phyloP scores from a whole-genome alignment of 495 filamentous ascomycete species.

The Staphylotrichum tortipilum region DNA sequence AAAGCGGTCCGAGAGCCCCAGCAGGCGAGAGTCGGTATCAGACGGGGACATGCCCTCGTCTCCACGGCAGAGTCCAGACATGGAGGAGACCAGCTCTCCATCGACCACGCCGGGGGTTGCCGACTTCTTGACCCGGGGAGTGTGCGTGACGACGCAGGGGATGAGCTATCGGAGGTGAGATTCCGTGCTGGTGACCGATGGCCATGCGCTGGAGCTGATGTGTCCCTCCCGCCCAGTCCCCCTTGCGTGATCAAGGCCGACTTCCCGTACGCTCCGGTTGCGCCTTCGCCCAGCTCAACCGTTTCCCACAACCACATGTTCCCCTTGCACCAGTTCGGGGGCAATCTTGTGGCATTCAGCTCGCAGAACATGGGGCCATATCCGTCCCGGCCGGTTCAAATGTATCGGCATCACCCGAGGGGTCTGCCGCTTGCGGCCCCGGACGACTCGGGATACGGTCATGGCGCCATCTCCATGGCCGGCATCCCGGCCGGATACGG shows the following conservation, averaged over 20 bases:
- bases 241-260: not conserved
- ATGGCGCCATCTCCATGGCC: not conserved
- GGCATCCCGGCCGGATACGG: not conserved
- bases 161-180: not conserved
- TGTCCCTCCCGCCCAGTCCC: not conserved
- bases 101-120: not conserved
- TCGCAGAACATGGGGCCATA: not conserved
- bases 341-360: not conserved
- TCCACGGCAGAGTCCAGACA: not conserved
- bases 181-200: not conserved
- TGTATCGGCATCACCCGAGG: not conserved
- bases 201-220: not conserved
- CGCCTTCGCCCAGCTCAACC: not conserved
- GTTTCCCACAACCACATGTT: not conserved
- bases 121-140: not conserved
- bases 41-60: constrained; percentile 3
- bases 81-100: not conserved
- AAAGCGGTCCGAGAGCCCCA: constrained; percentile 13
- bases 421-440: not conserved
- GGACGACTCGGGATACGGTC: not conserved
- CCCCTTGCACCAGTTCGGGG: not conserved
- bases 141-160: not conserved
- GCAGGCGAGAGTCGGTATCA: constrained; percentile 2
- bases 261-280: not conserved
- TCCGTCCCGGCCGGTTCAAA: not conserved